Percentiles rank a stretch among this genome's conserved stretches.
Evolutionary conservation across 257 asterid species (phyloP).

Genomic region (Thymus mandschuricus): DNA sequence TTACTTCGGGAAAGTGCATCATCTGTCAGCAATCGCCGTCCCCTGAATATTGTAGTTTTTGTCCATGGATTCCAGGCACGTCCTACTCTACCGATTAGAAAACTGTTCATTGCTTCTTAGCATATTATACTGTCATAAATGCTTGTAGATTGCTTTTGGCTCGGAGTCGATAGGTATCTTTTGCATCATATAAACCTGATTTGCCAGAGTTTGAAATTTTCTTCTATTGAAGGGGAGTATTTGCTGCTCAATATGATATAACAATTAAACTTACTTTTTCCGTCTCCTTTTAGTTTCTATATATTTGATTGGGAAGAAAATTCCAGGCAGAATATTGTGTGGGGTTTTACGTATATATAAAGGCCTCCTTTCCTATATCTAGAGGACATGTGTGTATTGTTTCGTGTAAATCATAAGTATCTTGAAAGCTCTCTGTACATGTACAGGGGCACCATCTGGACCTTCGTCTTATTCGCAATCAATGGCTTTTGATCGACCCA

Average conservation of each 20-base stretch:
- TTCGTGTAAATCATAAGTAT: neutral
- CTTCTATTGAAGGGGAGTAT: too few relatives aligned
- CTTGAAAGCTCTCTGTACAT: conserved; percentile 27
- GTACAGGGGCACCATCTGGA: conserved; percentile 83
- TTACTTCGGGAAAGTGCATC: conserved; percentile 35
- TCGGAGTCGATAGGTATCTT: neutral
- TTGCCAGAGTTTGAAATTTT: neutral
- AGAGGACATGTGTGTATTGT: neutral
- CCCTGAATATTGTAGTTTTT: conserved; percentile 71
- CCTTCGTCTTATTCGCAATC: conserved; percentile 76
- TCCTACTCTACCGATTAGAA: conserved; percentile 19
- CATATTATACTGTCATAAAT: conserved; percentile 8
- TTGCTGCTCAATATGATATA: neutral
- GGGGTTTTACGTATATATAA: too few relatives aligned
- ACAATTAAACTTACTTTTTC: neutral
- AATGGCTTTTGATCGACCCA: conserved; percentile 84
- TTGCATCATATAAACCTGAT: neutral
- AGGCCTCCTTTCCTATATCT: neutral
- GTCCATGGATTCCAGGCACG: conserved; percentile 91
- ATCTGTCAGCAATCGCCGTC: conserved; percentile 49
- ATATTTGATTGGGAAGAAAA: neutral
- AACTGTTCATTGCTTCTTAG: neutral
- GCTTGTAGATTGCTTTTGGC: conserved; percentile 8
- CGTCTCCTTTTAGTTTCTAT: neutral
- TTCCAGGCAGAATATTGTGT: neutral